Evolutionary conservation across 139 green algal species (phyloP).

Genomic region (Chlorella sp.): DNA sequence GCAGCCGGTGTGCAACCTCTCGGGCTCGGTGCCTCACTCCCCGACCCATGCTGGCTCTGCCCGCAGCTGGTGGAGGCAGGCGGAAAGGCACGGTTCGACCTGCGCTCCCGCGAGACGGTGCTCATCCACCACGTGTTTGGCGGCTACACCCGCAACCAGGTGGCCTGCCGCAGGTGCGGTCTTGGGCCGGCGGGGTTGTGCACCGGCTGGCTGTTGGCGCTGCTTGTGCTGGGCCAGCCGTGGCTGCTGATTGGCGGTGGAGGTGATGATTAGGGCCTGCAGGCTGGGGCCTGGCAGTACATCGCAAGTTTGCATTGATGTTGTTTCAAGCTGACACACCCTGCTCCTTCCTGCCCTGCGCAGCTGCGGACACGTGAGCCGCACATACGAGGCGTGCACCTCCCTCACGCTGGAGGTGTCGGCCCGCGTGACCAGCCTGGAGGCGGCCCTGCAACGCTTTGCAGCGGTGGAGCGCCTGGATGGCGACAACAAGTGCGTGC

Average conservation of each 20-base stretch:
- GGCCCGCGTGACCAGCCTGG: slow-evolving; percentile 30
- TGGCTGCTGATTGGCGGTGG: too few relatives aligned
- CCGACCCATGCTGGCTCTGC: too few relatives aligned
- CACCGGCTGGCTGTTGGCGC: too few relatives aligned
- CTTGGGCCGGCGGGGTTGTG: too few relatives aligned
- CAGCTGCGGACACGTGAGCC: slow-evolving; percentile 28
- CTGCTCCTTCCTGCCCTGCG: neutral
- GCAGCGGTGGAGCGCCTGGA: slow-evolving; percentile 71
- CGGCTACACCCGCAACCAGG: slow-evolving; percentile 69
- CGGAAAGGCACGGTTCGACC: slow-evolving; percentile 55
- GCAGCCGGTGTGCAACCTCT: too few relatives aligned
- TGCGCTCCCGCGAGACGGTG: slow-evolving; percentile 71
- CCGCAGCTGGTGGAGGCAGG: slow-evolving; percentile 59
- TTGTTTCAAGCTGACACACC: too few relatives aligned
- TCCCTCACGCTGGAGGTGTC: slow-evolving; percentile 51
- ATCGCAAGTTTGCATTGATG: too few relatives aligned
- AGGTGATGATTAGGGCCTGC: too few relatives aligned
- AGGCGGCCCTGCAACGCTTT: slow-evolving; percentile 41
- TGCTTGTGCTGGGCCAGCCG: too few relatives aligned
- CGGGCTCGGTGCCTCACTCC: too few relatives aligned
- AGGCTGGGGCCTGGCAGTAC: too few relatives aligned
- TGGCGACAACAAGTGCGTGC: slow-evolving; percentile 66
- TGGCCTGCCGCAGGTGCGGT: slow-evolving; percentile 45
- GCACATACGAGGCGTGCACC: slow-evolving; percentile 35
- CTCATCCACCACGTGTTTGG: slow-evolving; percentile 73